Evolutionary conservation across 257 asterid species (phyloP).

Genomic region (Fraxinus excelsior): DNA sequence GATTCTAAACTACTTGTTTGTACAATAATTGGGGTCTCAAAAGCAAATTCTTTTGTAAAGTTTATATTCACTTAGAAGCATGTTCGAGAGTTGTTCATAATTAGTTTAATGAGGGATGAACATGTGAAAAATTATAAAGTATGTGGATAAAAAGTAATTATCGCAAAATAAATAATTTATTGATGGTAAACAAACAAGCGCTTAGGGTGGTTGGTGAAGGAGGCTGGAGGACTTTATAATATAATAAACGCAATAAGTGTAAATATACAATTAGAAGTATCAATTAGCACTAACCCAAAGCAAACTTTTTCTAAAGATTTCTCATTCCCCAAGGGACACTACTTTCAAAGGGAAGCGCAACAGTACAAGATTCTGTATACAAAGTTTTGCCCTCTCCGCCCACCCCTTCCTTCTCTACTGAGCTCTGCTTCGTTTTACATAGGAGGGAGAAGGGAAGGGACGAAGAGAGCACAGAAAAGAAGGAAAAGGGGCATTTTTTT

Average conservation of each 20-base stretch:
- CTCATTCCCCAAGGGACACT: conserved; percentile 1
- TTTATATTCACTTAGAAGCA: too few species aligned
- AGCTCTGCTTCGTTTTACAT: not conserved
- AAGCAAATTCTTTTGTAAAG: too few species aligned
- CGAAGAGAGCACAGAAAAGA: too few species aligned
- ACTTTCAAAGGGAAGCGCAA: not conserved
- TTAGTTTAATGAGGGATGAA: too few species aligned
- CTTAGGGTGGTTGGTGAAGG: not conserved
- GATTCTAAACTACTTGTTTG: not conserved
- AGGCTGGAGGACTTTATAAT: too few species aligned
- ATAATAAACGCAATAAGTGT: not conserved
- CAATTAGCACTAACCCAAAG: not conserved
- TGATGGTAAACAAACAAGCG: too few species aligned
- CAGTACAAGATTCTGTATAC: not conserved
- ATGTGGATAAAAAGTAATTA: too few species aligned
- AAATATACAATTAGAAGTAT: not conserved
- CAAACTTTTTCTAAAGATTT: not conserved
- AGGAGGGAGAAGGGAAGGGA: too few species aligned
- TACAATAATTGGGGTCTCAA: too few species aligned
- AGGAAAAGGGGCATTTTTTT: not conserved
- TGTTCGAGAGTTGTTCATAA: too few species aligned
- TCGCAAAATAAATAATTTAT: too few species aligned
- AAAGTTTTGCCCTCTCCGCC: not conserved
- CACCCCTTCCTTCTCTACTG: not conserved
- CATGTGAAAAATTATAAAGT: too few species aligned